A percentile compares a stretch with the other conserved stretches of the same genome.
Evolutionary conservation across 164 flowering plant species (phyloP).

Genomic region (Brasenia schreberi): DNA sequence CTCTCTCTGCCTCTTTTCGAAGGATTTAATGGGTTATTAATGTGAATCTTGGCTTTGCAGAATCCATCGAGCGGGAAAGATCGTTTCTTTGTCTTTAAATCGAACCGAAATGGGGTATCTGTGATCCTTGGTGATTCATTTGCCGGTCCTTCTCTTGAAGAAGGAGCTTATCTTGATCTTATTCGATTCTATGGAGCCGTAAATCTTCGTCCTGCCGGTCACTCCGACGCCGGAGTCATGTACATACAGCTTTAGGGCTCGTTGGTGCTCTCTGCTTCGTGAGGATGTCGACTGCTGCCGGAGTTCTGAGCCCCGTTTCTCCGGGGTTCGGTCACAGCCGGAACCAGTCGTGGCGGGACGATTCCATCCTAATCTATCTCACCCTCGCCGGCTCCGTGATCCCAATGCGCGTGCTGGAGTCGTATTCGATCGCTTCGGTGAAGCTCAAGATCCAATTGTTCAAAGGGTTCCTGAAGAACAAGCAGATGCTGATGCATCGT

Average conservation of each 20-base stretch:
- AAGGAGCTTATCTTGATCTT: neutral
- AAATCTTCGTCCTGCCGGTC: neutral
- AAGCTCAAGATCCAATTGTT: conserved; percentile 56
- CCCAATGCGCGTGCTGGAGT: conserved; percentile 60
- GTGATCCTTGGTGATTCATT: neutral
- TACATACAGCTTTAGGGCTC: neutral
- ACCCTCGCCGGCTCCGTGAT: conserved; percentile 39
- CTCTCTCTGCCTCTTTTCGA: too few relatives aligned
- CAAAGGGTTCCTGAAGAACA: conserved; percentile 54
- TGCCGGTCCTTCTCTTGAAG: neutral
- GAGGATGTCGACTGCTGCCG: conserved; percentile 44
- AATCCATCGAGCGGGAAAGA: neutral
- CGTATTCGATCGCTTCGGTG: conserved; percentile 65
- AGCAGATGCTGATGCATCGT: conserved; percentile 47
- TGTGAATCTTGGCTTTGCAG: neutral
- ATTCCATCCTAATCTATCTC: conserved; percentile 44
- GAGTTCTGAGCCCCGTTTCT: conserved; percentile 32
- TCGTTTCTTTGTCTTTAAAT: neutral
- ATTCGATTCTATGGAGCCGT: neutral
- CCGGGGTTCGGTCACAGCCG: conserved; percentile 12
- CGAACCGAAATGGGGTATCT: neutral
- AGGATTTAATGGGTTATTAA: neutral
- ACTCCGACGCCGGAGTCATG: neutral
- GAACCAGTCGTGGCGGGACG: conserved; percentile 8
- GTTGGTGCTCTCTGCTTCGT: neutral